Evolutionary conservation across 2,329 filamentous ascomycete species (phyloP).

Genomic region (Coniella vitis): DNA sequence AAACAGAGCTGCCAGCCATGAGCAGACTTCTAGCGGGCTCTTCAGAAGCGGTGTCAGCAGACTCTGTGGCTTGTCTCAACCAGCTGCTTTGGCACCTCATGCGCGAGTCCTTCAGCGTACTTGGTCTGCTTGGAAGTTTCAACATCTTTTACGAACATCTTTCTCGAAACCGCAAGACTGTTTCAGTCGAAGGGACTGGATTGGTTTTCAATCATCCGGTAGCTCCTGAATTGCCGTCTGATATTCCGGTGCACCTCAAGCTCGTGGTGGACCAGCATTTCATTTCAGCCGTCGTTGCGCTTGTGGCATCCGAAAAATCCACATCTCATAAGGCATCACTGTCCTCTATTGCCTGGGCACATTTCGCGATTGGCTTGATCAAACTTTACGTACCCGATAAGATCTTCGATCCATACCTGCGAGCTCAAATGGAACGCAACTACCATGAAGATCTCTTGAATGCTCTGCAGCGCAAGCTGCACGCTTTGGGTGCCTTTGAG

Average conservation of each 20-base stretch:
- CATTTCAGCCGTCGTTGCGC: constrained; percentile 37
- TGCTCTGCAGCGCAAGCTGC: constrained; percentile 49
- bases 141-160: constrained; percentile 20
- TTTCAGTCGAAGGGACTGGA: constrained; percentile 20
- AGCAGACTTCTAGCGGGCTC: constrained; percentile 47
- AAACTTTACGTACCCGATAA: constrained; percentile 80
- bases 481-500: constrained; percentile 60
- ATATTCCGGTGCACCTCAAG: constrained; percentile 28
- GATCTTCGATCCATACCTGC: constrained; percentile 72
- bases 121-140: constrained; percentile 23
- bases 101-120: constrained; percentile 31
- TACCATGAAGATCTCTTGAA: constrained; percentile 48
- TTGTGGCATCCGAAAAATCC: constrained; percentile 30
- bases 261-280: constrained; percentile 36
- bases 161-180: constrained; percentile 11
- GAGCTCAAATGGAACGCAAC: constrained; percentile 57
- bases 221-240: background rate
- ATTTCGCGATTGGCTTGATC: constrained; percentile 67
- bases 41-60: constrained; percentile 40
- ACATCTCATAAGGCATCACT: constrained; percentile 24
- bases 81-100: constrained; percentile 41
- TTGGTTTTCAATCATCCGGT: constrained; percentile 23
- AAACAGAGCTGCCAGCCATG: constrained; percentile 57
- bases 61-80: constrained; percentile 44
- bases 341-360: constrained; percentile 62